These are phyloP conservation scores for Calocybe indica DNA, from an alignment of 768 basidiomycete species.

Conservation along the genomic window DNA sequence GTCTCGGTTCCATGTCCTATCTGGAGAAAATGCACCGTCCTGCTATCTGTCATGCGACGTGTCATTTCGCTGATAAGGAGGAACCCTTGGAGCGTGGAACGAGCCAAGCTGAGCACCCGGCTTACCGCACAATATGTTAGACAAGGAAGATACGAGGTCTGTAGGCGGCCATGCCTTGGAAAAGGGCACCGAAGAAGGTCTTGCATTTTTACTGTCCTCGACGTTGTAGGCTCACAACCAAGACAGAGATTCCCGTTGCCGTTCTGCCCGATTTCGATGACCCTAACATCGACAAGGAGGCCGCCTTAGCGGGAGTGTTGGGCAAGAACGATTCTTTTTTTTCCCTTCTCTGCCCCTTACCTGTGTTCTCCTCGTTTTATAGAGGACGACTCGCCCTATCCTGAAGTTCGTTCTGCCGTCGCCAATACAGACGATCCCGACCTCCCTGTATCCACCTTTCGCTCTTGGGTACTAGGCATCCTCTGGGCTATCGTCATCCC, in stretches of 20 bases:
- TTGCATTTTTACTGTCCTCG: neutral
- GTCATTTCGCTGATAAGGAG: constrained; percentile 6
- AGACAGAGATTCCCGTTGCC: constrained; percentile 14
- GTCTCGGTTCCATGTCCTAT: neutral
- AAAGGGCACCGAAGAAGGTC: constrained; percentile 20
- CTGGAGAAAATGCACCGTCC: constrained; percentile 1
- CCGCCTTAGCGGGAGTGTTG: constrained; percentile 33
- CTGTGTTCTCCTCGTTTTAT: neutral
- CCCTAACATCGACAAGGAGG: constrained; percentile 47
- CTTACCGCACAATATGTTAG: constrained; percentile 25
- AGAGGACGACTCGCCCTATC: constrained; percentile 68
- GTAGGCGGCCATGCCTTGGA: constrained; percentile 17
- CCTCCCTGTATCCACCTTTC: constrained; percentile 57
- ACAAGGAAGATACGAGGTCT: constrained; percentile 22
- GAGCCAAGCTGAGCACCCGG: no score
- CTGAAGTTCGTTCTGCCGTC: constrained; percentile 67
- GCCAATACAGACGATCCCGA: constrained; percentile 65
- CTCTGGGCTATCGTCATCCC: constrained; percentile 61
- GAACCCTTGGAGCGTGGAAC: no score
- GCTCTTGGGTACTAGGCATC: constrained; percentile 70
- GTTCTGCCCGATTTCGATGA: constrained; percentile 42
- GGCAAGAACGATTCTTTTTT: constrained; percentile 20
- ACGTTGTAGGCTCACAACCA: neutral
- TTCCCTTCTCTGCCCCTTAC: neutral
- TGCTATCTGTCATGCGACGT: constrained; percentile 14